Evolutionary conservation across 2,329 filamentous ascomycete genomes (phyloP), one percentile per base, ranked within the genome.

Genomic region (Trichoderma sp.): DNA sequence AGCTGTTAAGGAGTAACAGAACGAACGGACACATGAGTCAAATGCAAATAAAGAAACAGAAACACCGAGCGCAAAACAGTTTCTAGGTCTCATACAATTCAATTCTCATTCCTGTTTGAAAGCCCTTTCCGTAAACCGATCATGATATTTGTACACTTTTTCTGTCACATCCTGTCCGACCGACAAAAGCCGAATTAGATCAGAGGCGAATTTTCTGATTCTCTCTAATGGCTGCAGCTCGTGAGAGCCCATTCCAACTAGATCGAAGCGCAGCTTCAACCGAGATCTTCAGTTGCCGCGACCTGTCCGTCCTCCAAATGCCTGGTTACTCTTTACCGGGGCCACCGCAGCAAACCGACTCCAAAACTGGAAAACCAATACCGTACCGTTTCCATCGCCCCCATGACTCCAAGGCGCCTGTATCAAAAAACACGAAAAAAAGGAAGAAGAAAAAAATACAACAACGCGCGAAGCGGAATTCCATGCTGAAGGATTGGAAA

Each of bases 121-220:
- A 72, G 68, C 70, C 64, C 75, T 71, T 73, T 72, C 73, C 76
- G 74, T 77, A 74, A 74, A 75, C 76, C 76, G 71, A 77, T 78
- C 78, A 79, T 77, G 76, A 76, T 77, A 78, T 80, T 81, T 81
- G 77, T 81, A 81, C 80, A 81, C 74, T 77, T 79, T 69, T 65
- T 77, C 75, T 74, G 74, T 75, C 77, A 77, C 74, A 70, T 72
- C 71, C 68, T 70, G 68, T 56, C 34, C 46, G 60, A 32, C 46
- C 32, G 11, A 34, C 24, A 11, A 55, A 68, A 73, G 71, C 69
- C 73, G 68, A 71, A 52, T 11, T 73, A 71, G 66, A 69, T 68
- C 59, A 70, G 14, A 46, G 66, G 46, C 30, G 55, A 46, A 34
- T 49, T 49, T 65, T 37, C 54, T 37, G 39, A 43, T 63, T 51